Evolutionary conservation across 306 rosid genomes (phyloP).

Genomic region (Prunus mume): DNA sequence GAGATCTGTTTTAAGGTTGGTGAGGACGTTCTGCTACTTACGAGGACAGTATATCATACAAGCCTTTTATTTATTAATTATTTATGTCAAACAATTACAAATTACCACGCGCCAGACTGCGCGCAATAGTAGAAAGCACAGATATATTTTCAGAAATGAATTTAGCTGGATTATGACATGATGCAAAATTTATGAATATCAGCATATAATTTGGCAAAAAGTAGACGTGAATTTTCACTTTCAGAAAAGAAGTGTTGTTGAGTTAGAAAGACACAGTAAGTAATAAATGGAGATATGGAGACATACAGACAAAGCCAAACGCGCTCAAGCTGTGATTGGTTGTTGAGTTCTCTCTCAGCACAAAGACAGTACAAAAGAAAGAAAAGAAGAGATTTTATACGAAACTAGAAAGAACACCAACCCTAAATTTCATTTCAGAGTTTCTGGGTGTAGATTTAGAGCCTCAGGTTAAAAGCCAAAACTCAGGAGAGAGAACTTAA

Average conservation of each 20-base stretch:
- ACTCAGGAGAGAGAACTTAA: conserved; percentile 18
- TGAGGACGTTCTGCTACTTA: conserved; percentile 38
- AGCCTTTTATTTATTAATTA: not conserved
- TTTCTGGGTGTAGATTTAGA: conserved; percentile 41
- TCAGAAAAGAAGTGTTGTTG: not conserved
- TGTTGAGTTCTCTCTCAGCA: not conserved
- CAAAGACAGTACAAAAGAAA: conserved; percentile 29
- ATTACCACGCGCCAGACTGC: not conserved
- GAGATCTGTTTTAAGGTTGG: conserved; percentile 41
- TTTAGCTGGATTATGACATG: not conserved
- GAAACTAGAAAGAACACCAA: conserved; percentile 59
- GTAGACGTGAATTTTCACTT: not conserved
- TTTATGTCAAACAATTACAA: not conserved
- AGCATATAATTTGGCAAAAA: not conserved
- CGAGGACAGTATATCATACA: not conserved
- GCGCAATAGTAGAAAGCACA: not conserved
- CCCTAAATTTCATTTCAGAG: conserved; percentile 43
- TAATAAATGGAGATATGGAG: not conserved
- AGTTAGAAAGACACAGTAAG: not conserved
- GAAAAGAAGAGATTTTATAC: conserved; percentile 30
- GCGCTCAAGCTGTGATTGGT: not conserved
- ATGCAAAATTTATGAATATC: not conserved
- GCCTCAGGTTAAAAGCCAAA: conserved; percentile 31
- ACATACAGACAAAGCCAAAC: conserved; percentile 4
- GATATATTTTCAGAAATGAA: too few species aligned